These are phyloP conservation scores for Aplosporella prunicola DNA, from an alignment of 2,329 filamentous ascomycete species.

Conservation along the genomic window DNA sequence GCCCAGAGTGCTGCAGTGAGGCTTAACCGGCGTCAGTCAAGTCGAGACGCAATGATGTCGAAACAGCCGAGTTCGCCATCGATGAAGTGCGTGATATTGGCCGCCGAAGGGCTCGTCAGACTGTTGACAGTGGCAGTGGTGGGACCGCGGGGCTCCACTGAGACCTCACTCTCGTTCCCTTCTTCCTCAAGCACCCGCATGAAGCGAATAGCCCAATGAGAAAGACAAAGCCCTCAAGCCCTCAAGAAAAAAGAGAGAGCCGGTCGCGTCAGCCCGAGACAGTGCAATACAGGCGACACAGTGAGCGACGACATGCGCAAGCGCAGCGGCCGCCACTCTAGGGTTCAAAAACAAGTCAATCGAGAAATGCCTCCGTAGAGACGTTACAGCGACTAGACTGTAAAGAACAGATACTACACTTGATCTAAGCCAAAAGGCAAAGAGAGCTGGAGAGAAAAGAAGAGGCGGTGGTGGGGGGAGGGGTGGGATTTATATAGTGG, in stretches of 20 bases:
- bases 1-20: too few species aligned
- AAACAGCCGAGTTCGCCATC: too few species aligned
- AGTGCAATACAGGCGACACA: constrained; percentile 8
- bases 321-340: constrained; percentile 5
- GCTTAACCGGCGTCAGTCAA: too few species aligned
- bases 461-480: neutral
- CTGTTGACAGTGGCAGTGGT: too few species aligned
- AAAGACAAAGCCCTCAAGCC: constrained; percentile 1
- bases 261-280: constrained; percentile 6
- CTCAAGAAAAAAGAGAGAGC: constrained; percentile 6
- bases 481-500: too few species aligned
- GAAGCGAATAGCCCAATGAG: constrained; percentile 4
- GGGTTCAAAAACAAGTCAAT: constrained; percentile 4
- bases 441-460: constrained; percentile 5
- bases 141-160: too few species aligned
- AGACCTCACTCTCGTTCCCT: neutral
- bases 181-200: constrained; percentile 9
- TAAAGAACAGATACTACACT: constrained; percentile 11
- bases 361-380: constrained; percentile 6
- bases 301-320: constrained; percentile 6
- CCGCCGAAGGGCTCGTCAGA: too few species aligned
- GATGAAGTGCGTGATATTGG: too few species aligned
- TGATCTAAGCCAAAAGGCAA: constrained; percentile 11
- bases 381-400: constrained; percentile 9
- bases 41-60: too few species aligned